phyloP scores from a whole-genome alignment of 306 rosid genomes.

The Echinosophora koreensis region DNA sequence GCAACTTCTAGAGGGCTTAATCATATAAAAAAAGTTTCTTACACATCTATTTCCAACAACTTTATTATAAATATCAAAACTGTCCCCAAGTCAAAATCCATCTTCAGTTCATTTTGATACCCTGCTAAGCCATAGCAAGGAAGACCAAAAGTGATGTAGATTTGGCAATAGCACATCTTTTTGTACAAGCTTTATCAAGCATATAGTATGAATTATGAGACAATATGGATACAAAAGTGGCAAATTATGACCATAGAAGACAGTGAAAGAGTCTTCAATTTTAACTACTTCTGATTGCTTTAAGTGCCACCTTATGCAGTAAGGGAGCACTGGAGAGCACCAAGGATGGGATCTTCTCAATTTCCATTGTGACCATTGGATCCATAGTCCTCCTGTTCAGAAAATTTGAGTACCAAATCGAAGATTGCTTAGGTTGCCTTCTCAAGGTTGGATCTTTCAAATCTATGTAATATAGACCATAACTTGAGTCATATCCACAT shows the following conservation, averaged over 20 bases:
- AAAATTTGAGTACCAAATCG: slow-evolving; percentile 71
- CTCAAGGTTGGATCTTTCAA: slow-evolving; percentile 59
- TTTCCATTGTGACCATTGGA: slow-evolving; percentile 15
- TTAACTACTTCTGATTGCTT: neutral
- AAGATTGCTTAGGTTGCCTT: slow-evolving; percentile 66
- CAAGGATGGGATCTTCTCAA: slow-evolving; percentile 25
- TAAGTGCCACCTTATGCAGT: neutral
- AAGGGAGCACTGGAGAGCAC: neutral
- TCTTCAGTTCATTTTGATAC: neutral
- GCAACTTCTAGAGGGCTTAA: too few species aligned
- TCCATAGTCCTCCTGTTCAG: slow-evolving; percentile 40
- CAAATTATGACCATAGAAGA: too few species aligned
- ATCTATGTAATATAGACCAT: slow-evolving; percentile 60
- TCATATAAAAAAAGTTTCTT: too few species aligned
- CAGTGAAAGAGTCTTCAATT: neutral
- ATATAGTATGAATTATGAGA: neutral
- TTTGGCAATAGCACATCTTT: neutral
- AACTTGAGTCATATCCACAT: slow-evolving; percentile 52
- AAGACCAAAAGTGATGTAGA: neutral
- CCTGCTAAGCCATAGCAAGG: neutral
- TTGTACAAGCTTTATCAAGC: neutral
- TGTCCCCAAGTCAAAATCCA: too few species aligned
- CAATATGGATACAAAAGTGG: neutral
- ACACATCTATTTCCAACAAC: too few species aligned
- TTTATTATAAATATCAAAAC: too few species aligned